Evolutionary conservation across 2,329 filamentous ascomycete genomes (phyloP).

Genomic region (Phyllosticta citriasiana): DNA sequence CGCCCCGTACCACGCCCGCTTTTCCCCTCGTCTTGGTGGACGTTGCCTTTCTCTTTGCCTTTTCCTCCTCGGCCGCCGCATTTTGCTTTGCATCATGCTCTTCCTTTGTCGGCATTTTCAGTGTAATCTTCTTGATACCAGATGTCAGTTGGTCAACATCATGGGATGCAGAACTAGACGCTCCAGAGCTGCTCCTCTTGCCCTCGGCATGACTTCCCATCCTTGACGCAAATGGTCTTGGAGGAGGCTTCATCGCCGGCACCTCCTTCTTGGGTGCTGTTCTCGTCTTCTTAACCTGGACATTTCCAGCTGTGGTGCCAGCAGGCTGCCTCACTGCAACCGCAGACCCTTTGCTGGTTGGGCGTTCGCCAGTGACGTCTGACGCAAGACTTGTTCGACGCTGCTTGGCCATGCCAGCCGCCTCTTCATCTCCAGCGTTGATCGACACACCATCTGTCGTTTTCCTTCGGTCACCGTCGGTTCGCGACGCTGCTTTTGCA

Average conservation of each 20-base stretch:
- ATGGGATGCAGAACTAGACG: conserved; percentile 15
- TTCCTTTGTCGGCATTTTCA: conserved; percentile 48
- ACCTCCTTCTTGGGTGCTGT: conserved; percentile 19
- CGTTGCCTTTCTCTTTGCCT: conserved; percentile 21
- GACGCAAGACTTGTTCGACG: conserved; percentile 38
- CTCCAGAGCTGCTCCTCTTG: neutral
- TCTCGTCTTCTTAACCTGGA: conserved; percentile 52
- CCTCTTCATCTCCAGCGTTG: neutral
- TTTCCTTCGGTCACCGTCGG: conserved; percentile 20
- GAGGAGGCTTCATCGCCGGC: neutral
- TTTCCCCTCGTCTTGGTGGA: conserved; percentile 25
- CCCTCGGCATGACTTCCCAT: neutral
- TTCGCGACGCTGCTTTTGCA: conserved; percentile 17
- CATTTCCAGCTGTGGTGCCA: conserved; percentile 17
- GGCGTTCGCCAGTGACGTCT: conserved; percentile 23
- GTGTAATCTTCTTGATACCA: conserved; percentile 47
- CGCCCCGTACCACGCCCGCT: conserved; percentile 10
- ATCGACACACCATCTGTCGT: conserved; percentile 23
- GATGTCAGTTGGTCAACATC: conserved; percentile 42
- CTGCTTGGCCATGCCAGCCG: neutral
- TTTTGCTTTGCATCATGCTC: conserved; percentile 44
- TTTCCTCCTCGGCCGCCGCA: conserved; percentile 29
- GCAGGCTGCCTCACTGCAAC: conserved; percentile 3
- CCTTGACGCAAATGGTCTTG: conserved; percentile 1
- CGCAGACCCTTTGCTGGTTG: conserved; percentile 24